A percentile compares a stretch with the other conserved stretches of the same genome.
Evolutionary conservation across 257 asterid species (phyloP).

Genomic region (Verbena officinalis): DNA sequence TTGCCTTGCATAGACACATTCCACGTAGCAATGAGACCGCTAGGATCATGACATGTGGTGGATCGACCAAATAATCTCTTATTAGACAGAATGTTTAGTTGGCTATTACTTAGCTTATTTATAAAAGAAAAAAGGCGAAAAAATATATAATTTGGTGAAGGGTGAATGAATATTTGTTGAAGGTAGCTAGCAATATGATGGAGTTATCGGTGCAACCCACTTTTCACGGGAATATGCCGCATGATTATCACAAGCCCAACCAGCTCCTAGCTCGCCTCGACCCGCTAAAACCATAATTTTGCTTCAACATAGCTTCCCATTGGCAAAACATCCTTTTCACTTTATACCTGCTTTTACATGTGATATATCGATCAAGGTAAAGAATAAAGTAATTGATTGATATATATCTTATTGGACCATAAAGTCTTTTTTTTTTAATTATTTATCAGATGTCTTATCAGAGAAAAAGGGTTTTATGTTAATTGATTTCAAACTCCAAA

Average conservation of each 20-base stretch:
- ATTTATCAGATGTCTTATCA: not conserved
- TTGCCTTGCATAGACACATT: too few species aligned
- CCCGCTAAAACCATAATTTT: slow-evolving; percentile 26
- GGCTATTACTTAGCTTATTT: too few species aligned
- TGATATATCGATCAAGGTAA: slow-evolving; percentile 14
- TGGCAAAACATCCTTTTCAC: slow-evolving; percentile 30
- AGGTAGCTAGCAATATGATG: slow-evolving; percentile 34
- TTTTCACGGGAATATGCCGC: slow-evolving; percentile 50
- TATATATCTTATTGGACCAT: slow-evolving; percentile 9
- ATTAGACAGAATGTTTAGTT: too few species aligned
- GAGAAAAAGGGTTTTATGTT: not conserved
- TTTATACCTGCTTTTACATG: slow-evolving; percentile 38
- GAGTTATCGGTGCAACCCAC: slow-evolving; percentile 37
- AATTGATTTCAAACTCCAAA: not conserved
- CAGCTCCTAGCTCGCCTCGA: slow-evolving; percentile 10
- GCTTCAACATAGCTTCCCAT: slow-evolving; percentile 18
- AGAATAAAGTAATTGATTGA: slow-evolving; percentile 33
- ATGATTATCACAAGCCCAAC: slow-evolving; percentile 43
- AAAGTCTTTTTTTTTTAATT: not conserved
- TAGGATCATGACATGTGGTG: too few species aligned
- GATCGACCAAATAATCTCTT: too few species aligned
- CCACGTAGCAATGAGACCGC: too few species aligned
- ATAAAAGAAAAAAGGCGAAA: too few species aligned
- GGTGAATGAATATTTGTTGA: slow-evolving; percentile 17
- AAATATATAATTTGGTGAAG: slow-evolving; percentile 12